Evolutionary conservation across 1,284 basidiomycete genomes (phyloP), one percentile per base, ranked within the genome.

Genomic region (Ustilago trichophora): DNA sequence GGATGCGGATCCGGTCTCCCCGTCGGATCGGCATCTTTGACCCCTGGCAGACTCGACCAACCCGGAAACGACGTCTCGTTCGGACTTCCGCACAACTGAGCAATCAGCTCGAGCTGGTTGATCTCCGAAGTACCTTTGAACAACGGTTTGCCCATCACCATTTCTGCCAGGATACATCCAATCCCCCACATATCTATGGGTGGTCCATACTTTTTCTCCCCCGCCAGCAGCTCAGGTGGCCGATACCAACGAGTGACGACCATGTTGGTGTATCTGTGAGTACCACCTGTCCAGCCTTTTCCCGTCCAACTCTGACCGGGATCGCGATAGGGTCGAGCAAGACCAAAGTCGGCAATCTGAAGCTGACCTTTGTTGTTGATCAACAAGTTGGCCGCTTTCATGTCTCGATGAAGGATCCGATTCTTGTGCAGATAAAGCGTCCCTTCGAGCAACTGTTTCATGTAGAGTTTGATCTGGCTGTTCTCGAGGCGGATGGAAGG

Each of bases 201-300:
- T 0, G 92, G 91, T 4, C 92, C 92, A 78, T 98, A 98, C 69
- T 90, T 73, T 42, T 89, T 86, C 29, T 92, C 90, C 35, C 95
- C 94, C 5, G 98, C 86, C 15, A 98, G 84, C 3, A 99, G 85
- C 83, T 99, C 95, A 0, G 96, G 95, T 6, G 96, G 94, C 25
- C 96, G 88, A 80, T 98, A 98, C 95, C 96, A 98, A 36, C 94
- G 85, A 9, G 95, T 98, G n/a, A 98, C 95, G 22, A 98, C 96
- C 83, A 93, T 96, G 76, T 95, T 95, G 2, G 96, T 99, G 80
- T 98, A 98, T 80, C 90, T 51, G 29, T 67, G 41, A 19, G 53
- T 41, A 6, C 77, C 72, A 10, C 68, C 75, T 5, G 46, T 56
- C 77, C 77, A 80, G 0, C 75, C 75, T 24, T 66, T 66, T 24